These are phyloP conservation scores for Groenewaldozyma tartarivorans DNA, from an alignment of 805 yeast genomes.

Conservation along the genomic window DNA sequence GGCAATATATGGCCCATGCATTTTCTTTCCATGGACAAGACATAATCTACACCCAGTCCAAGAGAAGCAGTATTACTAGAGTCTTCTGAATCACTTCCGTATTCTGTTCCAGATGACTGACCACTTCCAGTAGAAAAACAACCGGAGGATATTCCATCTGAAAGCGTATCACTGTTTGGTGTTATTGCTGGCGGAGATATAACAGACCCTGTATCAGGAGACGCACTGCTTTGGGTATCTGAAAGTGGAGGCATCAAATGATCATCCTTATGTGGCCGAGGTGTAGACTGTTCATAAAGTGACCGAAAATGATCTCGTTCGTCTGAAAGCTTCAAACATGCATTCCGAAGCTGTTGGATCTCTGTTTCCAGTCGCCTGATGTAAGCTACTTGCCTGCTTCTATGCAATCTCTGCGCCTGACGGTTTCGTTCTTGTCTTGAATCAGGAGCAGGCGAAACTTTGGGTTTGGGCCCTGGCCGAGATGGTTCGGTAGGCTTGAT, in stretches of 20 bases:
- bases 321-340: neutral
- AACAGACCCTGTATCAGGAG: too few species aligned
- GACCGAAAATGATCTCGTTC: conserved; percentile 5
- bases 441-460: neutral
- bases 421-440: conserved; percentile 4
- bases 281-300: conserved; percentile 1
- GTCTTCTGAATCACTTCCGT: too few species aligned
- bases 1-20: conserved; percentile 6
- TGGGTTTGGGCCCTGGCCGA: conserved; percentile 6
- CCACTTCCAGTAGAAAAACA: neutral
- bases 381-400: conserved; percentile 4
- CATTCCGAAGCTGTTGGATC: conserved; percentile 4
- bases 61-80: too few species aligned
- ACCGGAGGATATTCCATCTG: neutral
- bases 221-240: too few species aligned
- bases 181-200: too few species aligned
- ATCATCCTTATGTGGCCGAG: too few species aligned
- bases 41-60: conserved; percentile 4
- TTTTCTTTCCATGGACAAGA: conserved; percentile 5
- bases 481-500: neutral
- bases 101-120: neutral
- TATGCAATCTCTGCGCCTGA: conserved; percentile 6
- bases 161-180: neutral
- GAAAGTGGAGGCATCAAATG: too few species aligned
- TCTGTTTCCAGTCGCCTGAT: conserved; percentile 4